Conservation (phyloP, 768 basidiomycete species). For the Goffeauzyma gilvescens region DNA sequence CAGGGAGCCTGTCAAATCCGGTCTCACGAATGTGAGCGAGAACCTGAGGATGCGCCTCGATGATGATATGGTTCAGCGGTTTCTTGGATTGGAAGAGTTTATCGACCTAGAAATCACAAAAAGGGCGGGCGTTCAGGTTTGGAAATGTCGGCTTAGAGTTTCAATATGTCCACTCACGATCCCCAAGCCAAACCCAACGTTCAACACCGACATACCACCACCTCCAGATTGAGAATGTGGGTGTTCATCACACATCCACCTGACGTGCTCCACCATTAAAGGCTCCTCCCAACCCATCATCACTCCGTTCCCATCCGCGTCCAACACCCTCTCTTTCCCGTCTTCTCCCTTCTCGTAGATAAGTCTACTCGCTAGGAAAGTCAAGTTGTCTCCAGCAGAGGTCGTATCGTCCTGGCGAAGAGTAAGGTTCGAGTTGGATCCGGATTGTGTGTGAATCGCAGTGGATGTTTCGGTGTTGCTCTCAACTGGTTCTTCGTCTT, state of each 20-base stretch:
- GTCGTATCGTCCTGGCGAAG: slow-evolving; percentile 26
- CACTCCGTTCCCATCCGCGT: slow-evolving; percentile 49
- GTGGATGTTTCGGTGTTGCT: neutral
- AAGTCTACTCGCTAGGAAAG: slow-evolving; percentile 52
- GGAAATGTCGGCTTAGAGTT: neutral
- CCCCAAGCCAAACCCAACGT: slow-evolving; percentile 85
- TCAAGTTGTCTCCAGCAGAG: slow-evolving; percentile 29
- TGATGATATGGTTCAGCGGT: slow-evolving; percentile 63
- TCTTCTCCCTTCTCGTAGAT: slow-evolving; percentile 48
- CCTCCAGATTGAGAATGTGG: too few species aligned
- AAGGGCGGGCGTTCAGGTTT: neutral
- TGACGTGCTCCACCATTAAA: slow-evolving; percentile 72
- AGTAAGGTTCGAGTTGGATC: slow-evolving; percentile 12
- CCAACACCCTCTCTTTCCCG: slow-evolving; percentile 68
- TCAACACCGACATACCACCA: slow-evolving; percentile 47
- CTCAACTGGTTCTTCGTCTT: slow-evolving; percentile 1
- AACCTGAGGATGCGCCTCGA: slow-evolving; percentile 87
- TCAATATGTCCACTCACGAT: slow-evolving; percentile 36
- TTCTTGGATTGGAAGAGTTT: slow-evolving; percentile 51
- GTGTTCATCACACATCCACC: slow-evolving; percentile 41
- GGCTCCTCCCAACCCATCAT: slow-evolving; percentile 98
- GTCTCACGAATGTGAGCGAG: slow-evolving; percentile 53
- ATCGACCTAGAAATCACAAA: slow-evolving; percentile 47
- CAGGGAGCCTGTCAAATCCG: slow-evolving; percentile 60
- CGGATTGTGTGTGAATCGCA: neutral